These are phyloP conservation scores for Chaetomium tenue DNA, from an alignment of 495 filamentous ascomycete species.

Conservation along the genomic window DNA sequence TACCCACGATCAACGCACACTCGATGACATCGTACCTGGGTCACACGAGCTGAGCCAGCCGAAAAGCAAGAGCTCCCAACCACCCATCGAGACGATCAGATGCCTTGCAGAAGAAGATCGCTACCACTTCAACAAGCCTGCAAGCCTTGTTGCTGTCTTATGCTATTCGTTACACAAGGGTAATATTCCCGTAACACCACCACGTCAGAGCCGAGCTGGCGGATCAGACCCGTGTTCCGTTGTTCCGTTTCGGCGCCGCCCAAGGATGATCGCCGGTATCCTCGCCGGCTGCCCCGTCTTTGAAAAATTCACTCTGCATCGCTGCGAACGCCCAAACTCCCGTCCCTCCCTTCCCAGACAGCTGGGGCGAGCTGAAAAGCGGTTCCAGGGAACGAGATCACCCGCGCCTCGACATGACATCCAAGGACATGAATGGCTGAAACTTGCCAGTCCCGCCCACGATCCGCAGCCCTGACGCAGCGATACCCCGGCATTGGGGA, in stretches of 20 bases:
- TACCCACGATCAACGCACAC: neutral
- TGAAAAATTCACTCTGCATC: conserved; percentile 2
- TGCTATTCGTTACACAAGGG: conserved; percentile 4
- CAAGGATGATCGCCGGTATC: neutral
- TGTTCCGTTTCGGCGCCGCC: neutral
- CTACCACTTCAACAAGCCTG: neutral
- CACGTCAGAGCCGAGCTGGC: conserved; percentile 3
- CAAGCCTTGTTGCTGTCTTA: neutral
- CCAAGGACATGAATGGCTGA: conserved; percentile 8
- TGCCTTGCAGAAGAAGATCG: conserved; percentile 6
- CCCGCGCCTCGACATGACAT: conserved; percentile 5
- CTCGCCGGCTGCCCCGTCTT: neutral
- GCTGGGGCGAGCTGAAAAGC: conserved; percentile 13
- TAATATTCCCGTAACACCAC: conserved; percentile 2
- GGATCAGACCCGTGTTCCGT: neutral
- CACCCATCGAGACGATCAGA: neutral
- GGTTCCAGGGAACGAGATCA: neutral
- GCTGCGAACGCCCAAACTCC: neutral
- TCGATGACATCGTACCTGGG: conserved; percentile 1
- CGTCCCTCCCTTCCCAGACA: conserved; percentile 9
- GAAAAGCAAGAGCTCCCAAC: neutral
- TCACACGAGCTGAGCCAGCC: neutral
- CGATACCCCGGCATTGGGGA: neutral
- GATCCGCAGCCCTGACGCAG: conserved; percentile 1
- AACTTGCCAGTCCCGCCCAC: neutral